These are phyloP conservation scores for Anisodus tanguticus DNA, from an alignment of 257 asterid species.

Conservation along the genomic window DNA sequence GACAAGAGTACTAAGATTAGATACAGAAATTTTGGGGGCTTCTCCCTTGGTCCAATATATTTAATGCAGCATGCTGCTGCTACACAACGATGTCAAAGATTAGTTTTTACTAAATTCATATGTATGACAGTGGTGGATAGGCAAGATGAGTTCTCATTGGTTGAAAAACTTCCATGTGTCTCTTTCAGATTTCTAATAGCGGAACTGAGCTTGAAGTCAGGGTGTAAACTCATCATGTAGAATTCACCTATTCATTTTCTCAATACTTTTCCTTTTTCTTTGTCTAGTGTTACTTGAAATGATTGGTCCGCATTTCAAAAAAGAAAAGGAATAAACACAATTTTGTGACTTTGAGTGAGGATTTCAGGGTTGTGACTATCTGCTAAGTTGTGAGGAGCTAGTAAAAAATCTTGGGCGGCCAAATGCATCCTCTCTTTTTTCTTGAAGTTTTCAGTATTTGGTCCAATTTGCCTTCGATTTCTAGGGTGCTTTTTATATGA, in stretches of 20 bases:
- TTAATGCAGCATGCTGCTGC: neutral
- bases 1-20: neutral
- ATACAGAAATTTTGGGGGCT: neutral
- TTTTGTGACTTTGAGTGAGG: neutral
- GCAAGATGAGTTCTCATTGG: neutral
- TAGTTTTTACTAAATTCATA: neutral
- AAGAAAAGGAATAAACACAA: too few species aligned
- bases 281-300: neutral
- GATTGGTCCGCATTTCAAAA: neutral
- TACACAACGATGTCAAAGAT: neutral
- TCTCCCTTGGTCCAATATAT: neutral
- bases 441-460: neutral
- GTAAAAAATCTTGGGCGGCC: neutral
- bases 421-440: neutral
- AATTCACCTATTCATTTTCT: neutral
- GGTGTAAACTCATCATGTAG: neutral
- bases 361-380: neutral
- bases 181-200: neutral
- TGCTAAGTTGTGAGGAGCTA: neutral
- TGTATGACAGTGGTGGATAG: neutral
- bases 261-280: neutral
- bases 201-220: neutral
- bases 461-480: neutral
- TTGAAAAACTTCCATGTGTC: neutral
- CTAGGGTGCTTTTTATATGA: neutral